These are phyloP conservation scores for Talaromyces wortmannii DNA, from an alignment of 495 filamentous ascomycete species.

Conservation along the genomic window DNA sequence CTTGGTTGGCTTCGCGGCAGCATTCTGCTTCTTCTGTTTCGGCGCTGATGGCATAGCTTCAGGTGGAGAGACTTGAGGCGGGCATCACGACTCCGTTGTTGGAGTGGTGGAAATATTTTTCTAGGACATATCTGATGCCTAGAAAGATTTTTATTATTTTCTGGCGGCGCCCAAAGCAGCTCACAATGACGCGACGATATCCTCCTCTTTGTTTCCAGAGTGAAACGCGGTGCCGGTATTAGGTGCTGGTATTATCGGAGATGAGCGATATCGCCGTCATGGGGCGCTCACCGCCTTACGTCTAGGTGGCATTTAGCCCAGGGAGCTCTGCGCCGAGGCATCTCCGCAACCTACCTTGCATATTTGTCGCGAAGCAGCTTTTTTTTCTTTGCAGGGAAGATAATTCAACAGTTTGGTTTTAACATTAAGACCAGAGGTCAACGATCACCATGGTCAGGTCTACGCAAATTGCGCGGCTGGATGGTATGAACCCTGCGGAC, in stretches of 20 bases:
- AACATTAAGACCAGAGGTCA: not conserved
- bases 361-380: not conserved
- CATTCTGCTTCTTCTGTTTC: slow-evolving; percentile 15
- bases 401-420: not conserved
- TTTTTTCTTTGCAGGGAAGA: not conserved
- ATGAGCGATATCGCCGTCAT: not conserved
- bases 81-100: slow-evolving; percentile 9
- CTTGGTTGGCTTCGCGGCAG: slow-evolving; percentile 21
- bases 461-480: slow-evolving; percentile 88
- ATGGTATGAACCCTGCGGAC: slow-evolving; percentile 49
- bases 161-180: not conserved
- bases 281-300: slow-evolving; percentile 1
- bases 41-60: slow-evolving; percentile 15
- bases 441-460: slow-evolving; percentile 74
- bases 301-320: slow-evolving; percentile 5
- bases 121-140: not conserved
- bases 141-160: not conserved
- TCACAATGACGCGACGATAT: not conserved
- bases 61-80: slow-evolving; percentile 5
- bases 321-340: not conserved
- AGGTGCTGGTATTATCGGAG: not conserved
- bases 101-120: not conserved
- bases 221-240: too few relatives aligned
- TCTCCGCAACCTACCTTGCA: not conserved
- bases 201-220: too few relatives aligned